Base-by-base conservation (phyloP, 768 basidiomycete genomes). In the Tulasnella sp. region DNA sequence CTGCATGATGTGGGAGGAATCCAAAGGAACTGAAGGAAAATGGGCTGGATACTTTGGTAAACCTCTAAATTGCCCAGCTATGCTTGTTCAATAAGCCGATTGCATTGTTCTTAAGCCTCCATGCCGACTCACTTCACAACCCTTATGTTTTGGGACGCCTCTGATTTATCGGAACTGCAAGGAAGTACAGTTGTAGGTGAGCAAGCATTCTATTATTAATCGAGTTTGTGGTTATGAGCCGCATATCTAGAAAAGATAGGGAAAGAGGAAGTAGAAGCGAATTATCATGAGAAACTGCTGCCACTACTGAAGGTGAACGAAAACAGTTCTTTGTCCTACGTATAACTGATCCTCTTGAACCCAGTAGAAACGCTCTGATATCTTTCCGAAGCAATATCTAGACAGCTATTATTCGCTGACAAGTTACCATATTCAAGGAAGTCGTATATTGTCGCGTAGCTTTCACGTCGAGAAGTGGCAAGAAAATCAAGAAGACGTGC, bases 1-100 rank as follows among this genome's bases (percentile, higher is more conserved):
- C 33, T 86, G 81, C 56, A 83, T 99, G 79, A 88, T 98, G 84
- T 95, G 87, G 85, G 95, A 99, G 65, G 76, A 75, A 48, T 74
- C 79, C 3, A 72, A 72, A 56, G 78, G 79, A 0, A 51, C 67
- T 3, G 60, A 69, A 16, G 83, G 86, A 42, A 77, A 67, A 48
- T 87, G 89, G 90, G 60, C 63, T 4, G 70, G 69, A 8, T 93
- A 92, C 65, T 69, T 92, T 10, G 67, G 86, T 86, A 51, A 41
- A 76, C 64, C 9, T 2, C 7, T 40, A 19, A 33, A 10, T n/a
- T 6, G 37, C 19, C 25, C 12, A 20, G 8, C 45, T 33, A 47
- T 8, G 29, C 16, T 7, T n/a, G 8, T 20, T 32, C 45, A 28
- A 22, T 40, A n/a, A 29, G 16, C 15, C 25, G 51, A 13, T 28